Evolutionary conservation across 192 early-diverging fungal species (phyloP), one percentile per base, ranked within the genome.

Genomic region (Backusella australiensis): DNA sequence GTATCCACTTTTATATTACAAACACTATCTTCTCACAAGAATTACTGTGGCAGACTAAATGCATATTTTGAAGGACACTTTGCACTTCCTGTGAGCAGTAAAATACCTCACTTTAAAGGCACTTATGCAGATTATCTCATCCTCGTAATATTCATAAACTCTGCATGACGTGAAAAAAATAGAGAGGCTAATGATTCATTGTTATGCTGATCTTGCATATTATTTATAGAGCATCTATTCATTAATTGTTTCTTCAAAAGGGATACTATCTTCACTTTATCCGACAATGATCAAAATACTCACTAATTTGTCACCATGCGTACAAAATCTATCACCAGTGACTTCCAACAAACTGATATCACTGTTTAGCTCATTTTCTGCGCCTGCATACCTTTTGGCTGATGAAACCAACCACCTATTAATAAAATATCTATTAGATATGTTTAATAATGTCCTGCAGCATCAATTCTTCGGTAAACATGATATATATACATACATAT

Each of bases 91-190:
- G 83, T 83, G 26, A 85, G 77, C 65, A 88, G 92, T 71, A 87
- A 88, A 32, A 26, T 68, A 26, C 83, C 85, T 2, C 81, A 83
- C 59, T 87, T 89, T 39, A 79, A 85, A 65, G 86, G 91, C 5
- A 89, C 87, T n/a, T 91, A 92, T 63, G 94, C 89, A 0, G 96
- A 98, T 76, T 94, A 92, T 84, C 85, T 97, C 71, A 90, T 96
- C 71, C 83, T 92, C 75, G 91, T 91, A 78, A 82, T 44, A 17
- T 14, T 15, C 17, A 44, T 15, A 44, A 4, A 44, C 6, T 9
- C 0, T 11, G 82, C 76, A 8, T n/a, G 19, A 19, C 0, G 19
- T 52, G 14, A 11, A 8, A n/a, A 44, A 49, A 14, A 21, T 1
- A 63, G 35, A 63, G 3, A 68, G 19, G 52, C 23, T 59, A 59